A percentile compares a stretch with the other conserved stretches of the same genome.
phyloP scores from a whole-genome alignment of 2,329 filamentous ascomycete genomes.

The Xylariaceae sp. region DNA sequence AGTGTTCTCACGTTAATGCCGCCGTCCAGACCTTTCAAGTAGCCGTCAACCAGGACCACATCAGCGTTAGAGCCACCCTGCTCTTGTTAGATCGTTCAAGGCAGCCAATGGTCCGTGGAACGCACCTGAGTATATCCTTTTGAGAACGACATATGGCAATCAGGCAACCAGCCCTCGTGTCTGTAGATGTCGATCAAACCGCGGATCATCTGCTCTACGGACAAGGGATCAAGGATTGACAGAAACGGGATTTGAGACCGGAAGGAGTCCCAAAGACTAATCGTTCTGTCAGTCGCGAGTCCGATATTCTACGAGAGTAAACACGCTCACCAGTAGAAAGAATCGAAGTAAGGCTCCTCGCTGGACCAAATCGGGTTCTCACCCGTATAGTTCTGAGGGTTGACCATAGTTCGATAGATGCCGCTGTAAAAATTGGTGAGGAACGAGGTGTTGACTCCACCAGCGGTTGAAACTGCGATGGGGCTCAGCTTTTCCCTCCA shows the following conservation, averaged over 20 bases:
- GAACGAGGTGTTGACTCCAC: slow-evolving; percentile 51
- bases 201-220: slow-evolving; percentile 65
- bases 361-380: slow-evolving; percentile 69
- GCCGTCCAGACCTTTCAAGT: slow-evolving; percentile 59
- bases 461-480: slow-evolving; percentile 51
- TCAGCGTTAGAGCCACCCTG: slow-evolving; percentile 74
- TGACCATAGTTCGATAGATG: slow-evolving; percentile 70
- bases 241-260: slow-evolving; percentile 67
- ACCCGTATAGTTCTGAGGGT: slow-evolving; percentile 70
- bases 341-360: slow-evolving; percentile 70
- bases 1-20: slow-evolving; percentile 47
- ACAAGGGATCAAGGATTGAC: slow-evolving; percentile 63
- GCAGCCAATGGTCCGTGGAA: background rate
- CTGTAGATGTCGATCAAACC: slow-evolving; percentile 70
- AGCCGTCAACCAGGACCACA: slow-evolving; percentile 65
- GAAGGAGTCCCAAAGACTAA: slow-evolving; percentile 66
- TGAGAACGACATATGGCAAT: slow-evolving; percentile 74
- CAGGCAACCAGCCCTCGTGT: slow-evolving; percentile 68
- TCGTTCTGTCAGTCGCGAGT: background rate
- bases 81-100: slow-evolving; percentile 20
- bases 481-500: slow-evolving; percentile 63
- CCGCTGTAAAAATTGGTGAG: slow-evolving; percentile 69
- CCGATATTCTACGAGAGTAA: too few relatives aligned
- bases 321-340: slow-evolving; percentile 62
- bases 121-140: slow-evolving; percentile 65